Evolutionary conservation across 768 basidiomycete species (phyloP).

Genomic region (Scleroderma citrinum): DNA sequence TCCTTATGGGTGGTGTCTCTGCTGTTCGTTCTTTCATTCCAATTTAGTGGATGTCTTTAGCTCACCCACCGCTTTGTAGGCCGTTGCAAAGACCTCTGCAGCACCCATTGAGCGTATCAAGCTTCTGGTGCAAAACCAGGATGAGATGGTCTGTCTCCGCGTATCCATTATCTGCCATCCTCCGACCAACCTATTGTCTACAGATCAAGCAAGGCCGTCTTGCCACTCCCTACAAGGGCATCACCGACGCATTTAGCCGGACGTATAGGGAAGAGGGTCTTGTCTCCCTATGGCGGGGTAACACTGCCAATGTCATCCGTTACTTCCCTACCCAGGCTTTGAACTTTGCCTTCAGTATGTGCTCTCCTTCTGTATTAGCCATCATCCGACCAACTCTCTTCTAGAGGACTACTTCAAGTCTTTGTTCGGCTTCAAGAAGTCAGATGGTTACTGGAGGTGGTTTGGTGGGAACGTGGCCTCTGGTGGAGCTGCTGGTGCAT

Average conservation of each 20-base stretch:
- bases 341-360: slow-evolving; percentile 99
- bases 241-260: slow-evolving; percentile 84
- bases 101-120: slow-evolving; percentile 99
- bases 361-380: not conserved
- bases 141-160: slow-evolving; percentile 83
- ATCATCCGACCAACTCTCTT: slow-evolving; percentile 2
- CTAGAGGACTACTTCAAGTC: slow-evolving; percentile 97
- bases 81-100: slow-evolving; percentile 97
- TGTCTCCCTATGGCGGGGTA: slow-evolving; percentile 96
- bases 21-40: slow-evolving; percentile 49
- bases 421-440: slow-evolving; percentile 97
- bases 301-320: slow-evolving; percentile 99
- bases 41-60: not conserved
- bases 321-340: slow-evolving; percentile 99
- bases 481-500: slow-evolving; percentile 99
- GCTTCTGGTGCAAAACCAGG: slow-evolving; percentile 97
- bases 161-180: not conserved
- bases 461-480: slow-evolving; percentile 97
- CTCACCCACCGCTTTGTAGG: slow-evolving; percentile 43
- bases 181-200: not conserved
- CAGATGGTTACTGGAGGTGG: slow-evolving; percentile 97
- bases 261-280: slow-evolving; percentile 96
- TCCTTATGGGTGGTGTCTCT: slow-evolving; percentile 95
- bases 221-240: slow-evolving; percentile 92
- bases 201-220: slow-evolving; percentile 99